These are phyloP conservation scores for Cercospora sojina DNA, from an alignment of 2,329 filamentous ascomycete genomes.

Conservation along the genomic window DNA sequence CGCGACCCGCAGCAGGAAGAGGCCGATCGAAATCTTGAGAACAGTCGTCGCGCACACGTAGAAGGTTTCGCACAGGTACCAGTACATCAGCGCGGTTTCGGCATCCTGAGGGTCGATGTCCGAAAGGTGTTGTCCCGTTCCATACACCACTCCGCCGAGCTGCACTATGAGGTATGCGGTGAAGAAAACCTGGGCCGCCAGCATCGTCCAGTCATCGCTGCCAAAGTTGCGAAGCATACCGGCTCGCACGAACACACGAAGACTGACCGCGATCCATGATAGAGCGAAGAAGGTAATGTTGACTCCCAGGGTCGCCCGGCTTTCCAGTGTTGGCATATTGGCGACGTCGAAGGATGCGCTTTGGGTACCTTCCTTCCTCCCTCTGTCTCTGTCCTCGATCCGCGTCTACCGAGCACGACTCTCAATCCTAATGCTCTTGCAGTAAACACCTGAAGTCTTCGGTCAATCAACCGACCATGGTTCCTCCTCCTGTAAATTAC, in stretches of 20 bases:
- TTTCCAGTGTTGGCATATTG: slow-evolving; percentile 16
- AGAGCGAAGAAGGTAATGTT: slow-evolving; percentile 41
- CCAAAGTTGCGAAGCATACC: slow-evolving; percentile 42
- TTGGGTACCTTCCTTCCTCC: not conserved
- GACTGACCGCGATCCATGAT: slow-evolving; percentile 40
- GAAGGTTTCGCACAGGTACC: slow-evolving; percentile 58
- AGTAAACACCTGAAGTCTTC: not conserved
- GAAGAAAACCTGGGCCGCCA: slow-evolving; percentile 41
- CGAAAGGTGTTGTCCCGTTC: slow-evolving; percentile 41
- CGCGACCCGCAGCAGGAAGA: slow-evolving; percentile 56
- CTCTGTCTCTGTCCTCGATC: not conserved
- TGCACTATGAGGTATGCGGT: slow-evolving; percentile 44
- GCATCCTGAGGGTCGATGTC: slow-evolving; percentile 34
- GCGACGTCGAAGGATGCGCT: not conserved
- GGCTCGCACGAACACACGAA: slow-evolving; percentile 42
- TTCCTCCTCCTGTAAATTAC: not conserved
- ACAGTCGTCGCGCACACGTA: slow-evolving; percentile 52
- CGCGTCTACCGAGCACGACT: no score
- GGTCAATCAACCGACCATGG: not conserved
- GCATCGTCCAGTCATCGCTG: slow-evolving; percentile 45
- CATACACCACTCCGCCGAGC: slow-evolving; percentile 42
- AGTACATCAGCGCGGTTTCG: slow-evolving; percentile 41
- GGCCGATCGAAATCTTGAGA: slow-evolving; percentile 53
- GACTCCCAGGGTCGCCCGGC: slow-evolving; percentile 22
- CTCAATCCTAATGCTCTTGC: not conserved